Base-by-base conservation (phyloP, 23 red algal genomes). In the Gracilaria gracilis region DNA sequence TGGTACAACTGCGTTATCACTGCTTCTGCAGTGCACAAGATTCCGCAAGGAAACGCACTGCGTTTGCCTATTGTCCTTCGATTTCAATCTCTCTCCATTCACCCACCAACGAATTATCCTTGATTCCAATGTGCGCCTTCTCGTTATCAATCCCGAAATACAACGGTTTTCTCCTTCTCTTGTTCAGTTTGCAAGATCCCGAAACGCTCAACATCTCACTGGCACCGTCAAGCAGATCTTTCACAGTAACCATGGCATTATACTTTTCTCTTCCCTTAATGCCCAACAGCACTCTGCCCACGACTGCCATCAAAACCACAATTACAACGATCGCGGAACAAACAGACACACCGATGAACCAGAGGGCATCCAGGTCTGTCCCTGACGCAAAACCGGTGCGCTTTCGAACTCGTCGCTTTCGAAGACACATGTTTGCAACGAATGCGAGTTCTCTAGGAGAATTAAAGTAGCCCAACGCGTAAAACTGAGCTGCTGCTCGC, bases 131-230 rank as follows among this genome's bases (percentile, higher is more conserved):
- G 23, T 58, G 54, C 23, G 54, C 54, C 54, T 58, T 58, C 8
- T 58, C 54, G 23, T 58, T 58, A 15, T 20, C 16, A 58, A 58
- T 58, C 2, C 54, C 54, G 23, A 13, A 58, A 58, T 58, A 58
- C 15, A 58, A 15, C 2, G 54, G 54, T 15, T 58, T 58, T n/a
- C 15, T 58, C 54, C 23, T 58, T 2, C 23, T n/a, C 23, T 58
- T 58, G 8, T 58, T 58, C 42, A 58, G 54, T n/a, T 58, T 58
- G 54, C 54, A 58, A 4, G 8, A 13, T 4, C 54, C 54, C 2
- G 54, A 58, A 58, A n/a, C 54, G 54, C 54, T 58, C 54, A 58
- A 23, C 54, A 58, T 2, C 54, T 58, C 54, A 58, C 54, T 58
- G 8, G 19, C 23, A 4, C 54, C 54, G 23, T 58, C 54, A 20